These are phyloP conservation scores for Suhomyces terraborum DNA, from an alignment of 1,139 yeast species.

Conservation along the genomic window DNA sequence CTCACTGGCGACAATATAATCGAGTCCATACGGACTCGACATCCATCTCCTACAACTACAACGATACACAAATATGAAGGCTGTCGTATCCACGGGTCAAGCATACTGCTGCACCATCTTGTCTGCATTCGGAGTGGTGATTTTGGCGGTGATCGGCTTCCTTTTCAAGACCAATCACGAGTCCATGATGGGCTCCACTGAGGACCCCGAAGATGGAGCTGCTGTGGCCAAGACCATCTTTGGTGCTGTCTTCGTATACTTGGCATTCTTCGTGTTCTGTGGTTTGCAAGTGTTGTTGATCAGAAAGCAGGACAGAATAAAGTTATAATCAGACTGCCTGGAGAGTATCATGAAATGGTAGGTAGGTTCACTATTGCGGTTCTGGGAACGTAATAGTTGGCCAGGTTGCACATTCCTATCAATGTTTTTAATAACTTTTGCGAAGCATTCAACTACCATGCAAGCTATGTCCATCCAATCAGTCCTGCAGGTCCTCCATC, in stretches of 20 bases:
- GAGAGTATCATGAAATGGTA: no score
- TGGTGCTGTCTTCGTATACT: slow-evolving; percentile 85
- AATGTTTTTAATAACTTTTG: no score
- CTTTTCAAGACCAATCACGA: slow-evolving; percentile 82
- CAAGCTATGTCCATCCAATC: no score
- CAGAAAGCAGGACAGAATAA: slow-evolving; percentile 61
- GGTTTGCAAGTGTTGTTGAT: slow-evolving; percentile 77
- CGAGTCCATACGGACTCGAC: background rate
- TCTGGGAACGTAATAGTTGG: slow-evolving; percentile 1
- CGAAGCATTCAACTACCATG: no score
- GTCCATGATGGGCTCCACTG: slow-evolving; percentile 87
- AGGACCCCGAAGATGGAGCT: slow-evolving; percentile 88
- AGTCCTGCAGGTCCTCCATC: background rate
- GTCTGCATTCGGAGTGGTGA: slow-evolving; percentile 88
- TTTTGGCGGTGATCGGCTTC: slow-evolving; percentile 79
- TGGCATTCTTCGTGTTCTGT: slow-evolving; percentile 79
- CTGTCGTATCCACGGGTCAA: slow-evolving; percentile 55
- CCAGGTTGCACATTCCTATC: background rate
- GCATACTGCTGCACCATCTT: slow-evolving; percentile 96
- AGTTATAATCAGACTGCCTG: slow-evolving; percentile 26
- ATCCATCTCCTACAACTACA: background rate
- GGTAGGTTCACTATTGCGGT: background rate
- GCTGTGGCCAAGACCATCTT: slow-evolving; percentile 92
- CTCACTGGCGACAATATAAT: background rate
- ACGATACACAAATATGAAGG: slow-evolving; percentile 22